Conservation (phyloP, 2,329 filamentous ascomycete genomes). For the Fusarium torulosum region DNA sequence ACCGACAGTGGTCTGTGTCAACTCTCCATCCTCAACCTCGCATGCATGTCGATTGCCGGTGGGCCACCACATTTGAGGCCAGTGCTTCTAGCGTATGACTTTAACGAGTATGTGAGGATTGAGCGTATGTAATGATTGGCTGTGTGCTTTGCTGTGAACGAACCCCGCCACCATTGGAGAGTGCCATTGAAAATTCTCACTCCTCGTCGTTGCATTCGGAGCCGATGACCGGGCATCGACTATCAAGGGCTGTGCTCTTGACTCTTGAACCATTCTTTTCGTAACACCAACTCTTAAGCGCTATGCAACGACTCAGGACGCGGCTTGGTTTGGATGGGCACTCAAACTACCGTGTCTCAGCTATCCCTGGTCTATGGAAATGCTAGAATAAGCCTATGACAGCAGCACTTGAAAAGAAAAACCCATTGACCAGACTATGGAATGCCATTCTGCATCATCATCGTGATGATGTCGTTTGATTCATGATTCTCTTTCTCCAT, state of each 20-base stretch:
- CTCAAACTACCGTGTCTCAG: slow-evolving; percentile 5
- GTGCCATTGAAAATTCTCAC: slow-evolving; percentile 39
- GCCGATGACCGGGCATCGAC: slow-evolving; percentile 42
- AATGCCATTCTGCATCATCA: neutral
- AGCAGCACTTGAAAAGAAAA: neutral
- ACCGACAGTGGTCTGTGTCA: slow-evolving; percentile 32
- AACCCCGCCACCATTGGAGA: slow-evolving; percentile 37
- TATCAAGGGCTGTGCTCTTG: slow-evolving; percentile 5
- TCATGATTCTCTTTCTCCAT: neutral
- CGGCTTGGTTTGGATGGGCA: slow-evolving; percentile 5
- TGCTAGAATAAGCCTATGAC: neutral
- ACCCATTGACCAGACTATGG: neutral
- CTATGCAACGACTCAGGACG: slow-evolving; percentile 28
- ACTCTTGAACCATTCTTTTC: slow-evolving; percentile 25
- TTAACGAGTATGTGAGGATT: slow-evolving; percentile 30
- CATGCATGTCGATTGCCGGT: slow-evolving; percentile 41
- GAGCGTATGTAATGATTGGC: slow-evolving; percentile 39
- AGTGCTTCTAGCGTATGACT: slow-evolving; percentile 40
- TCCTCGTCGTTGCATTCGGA: slow-evolving; percentile 33
- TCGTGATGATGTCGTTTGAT: neutral
- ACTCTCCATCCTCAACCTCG: slow-evolving; percentile 4
- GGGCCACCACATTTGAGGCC: slow-evolving; percentile 28
- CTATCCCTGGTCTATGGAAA: neutral
- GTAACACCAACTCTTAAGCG: slow-evolving; percentile 38
- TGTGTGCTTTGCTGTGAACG: slow-evolving; percentile 1